These are phyloP conservation scores for Carpinus fangiana DNA, from an alignment of 306 rosid species.

Conservation along the genomic window DNA sequence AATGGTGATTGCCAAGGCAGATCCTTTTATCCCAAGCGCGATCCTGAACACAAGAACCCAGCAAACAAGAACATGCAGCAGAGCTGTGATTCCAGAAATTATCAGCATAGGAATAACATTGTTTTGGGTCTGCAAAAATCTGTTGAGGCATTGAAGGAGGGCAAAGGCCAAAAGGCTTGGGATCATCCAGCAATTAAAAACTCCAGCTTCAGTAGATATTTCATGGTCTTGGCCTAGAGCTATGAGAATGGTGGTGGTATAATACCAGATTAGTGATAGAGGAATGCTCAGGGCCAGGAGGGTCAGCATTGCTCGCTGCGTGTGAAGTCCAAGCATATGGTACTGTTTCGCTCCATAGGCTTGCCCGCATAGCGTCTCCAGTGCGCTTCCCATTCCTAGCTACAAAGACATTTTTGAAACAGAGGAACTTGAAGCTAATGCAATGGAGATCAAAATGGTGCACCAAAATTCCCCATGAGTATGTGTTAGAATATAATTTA, in stretches of 20 bases:
- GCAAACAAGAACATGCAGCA: constrained; percentile 46
- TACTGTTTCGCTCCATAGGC: constrained; percentile 60
- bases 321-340: constrained; percentile 56
- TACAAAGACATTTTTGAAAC: constrained; percentile 14
- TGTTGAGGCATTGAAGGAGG: constrained; percentile 54
- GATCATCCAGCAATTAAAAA: constrained; percentile 45
- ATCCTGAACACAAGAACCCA: constrained; percentile 45
- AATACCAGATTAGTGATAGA: constrained; percentile 39
- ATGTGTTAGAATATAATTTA: too few species aligned
- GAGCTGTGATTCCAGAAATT: constrained; percentile 47
- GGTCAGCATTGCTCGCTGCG: constrained; percentile 54
- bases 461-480: too few species aligned
- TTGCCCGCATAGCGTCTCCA: constrained; percentile 61
- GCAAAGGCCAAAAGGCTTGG: constrained; percentile 47
- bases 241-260: constrained; percentile 45
- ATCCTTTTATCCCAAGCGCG: constrained; percentile 50
- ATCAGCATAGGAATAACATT: constrained; percentile 57
- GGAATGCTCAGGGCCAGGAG: constrained; percentile 44
- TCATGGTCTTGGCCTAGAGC: constrained; percentile 44
- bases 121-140: constrained; percentile 60
- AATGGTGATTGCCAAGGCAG: constrained; percentile 51
- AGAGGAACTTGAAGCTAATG: background rate
- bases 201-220: constrained; percentile 50
- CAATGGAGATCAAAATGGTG: background rate
- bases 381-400: constrained; percentile 68